Conservation (phyloP, 2,329 filamentous ascomycete genomes). For the Aspergillus pseudoviridinutans region DNA sequence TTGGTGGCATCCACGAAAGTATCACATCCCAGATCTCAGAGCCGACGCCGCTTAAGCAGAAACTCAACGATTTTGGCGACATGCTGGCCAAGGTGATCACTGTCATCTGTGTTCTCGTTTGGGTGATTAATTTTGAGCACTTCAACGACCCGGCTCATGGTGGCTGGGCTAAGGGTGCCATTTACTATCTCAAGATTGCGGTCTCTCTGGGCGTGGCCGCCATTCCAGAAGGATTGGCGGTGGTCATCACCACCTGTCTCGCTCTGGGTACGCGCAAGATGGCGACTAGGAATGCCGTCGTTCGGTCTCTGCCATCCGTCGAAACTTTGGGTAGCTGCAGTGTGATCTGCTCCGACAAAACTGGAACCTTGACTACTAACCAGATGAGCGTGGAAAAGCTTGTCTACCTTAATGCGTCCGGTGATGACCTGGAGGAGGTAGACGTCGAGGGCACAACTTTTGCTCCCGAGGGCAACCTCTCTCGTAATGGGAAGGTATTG, state of each 20-base stretch:
- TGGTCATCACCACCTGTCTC: conserved; percentile 98
- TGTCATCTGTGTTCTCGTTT: conserved; percentile 91
- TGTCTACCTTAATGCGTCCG: conserved; percentile 73
- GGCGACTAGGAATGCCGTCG: conserved; percentile 97
- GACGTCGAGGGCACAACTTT: conserved; percentile 93
- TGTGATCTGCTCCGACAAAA: conserved; percentile 99
- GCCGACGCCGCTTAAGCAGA: conserved; percentile 95
- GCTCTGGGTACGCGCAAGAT: conserved; percentile 96
- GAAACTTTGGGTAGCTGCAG: conserved; percentile 98
- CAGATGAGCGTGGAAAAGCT: conserved; percentile 98
- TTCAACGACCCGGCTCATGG: conserved; percentile 94
- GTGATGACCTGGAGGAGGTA: conserved; percentile 73
- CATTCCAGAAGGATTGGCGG: conserved; percentile 93
- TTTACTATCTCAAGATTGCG: conserved; percentile 99
- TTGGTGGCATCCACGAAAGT: conserved; percentile 98
- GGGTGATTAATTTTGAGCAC: conserved; percentile 97
- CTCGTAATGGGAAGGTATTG: conserved; percentile 62
- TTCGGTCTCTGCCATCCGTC: conserved; percentile 91
- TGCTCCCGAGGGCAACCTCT: conserved; percentile 73
- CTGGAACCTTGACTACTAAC: conserved; percentile 95
- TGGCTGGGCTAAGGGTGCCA: conserved; percentile 91
- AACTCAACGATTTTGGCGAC: conserved; percentile 97
- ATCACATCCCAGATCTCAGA: conserved; percentile 97
- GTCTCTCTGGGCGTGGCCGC: conserved; percentile 97
- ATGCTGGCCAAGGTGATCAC: conserved; percentile 96